Conservation (phyloP, 306 rosid species). For the Trifolium fragiferum region DNA sequence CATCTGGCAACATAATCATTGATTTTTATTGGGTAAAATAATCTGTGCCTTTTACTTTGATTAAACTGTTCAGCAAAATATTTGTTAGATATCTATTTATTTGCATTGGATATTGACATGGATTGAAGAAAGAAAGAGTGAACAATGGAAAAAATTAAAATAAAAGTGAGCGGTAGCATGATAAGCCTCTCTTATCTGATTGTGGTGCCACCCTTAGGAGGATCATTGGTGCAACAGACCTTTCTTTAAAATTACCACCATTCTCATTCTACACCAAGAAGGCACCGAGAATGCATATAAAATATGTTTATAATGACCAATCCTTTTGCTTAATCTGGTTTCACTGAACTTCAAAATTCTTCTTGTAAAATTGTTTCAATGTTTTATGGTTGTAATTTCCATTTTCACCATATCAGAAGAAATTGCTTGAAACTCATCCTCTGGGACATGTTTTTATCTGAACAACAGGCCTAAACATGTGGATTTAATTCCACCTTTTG, state of each 20-base stretch:
- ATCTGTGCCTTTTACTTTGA: slow-evolving; percentile 31
- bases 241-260: slow-evolving; percentile 11
- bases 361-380: slow-evolving; percentile 1
- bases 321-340: not conserved
- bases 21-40: slow-evolving; percentile 94
- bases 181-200: not conserved
- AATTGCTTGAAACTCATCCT: slow-evolving; percentile 3
- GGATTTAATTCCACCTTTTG: slow-evolving; percentile 23
- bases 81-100: slow-evolving; percentile 32
- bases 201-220: slow-evolving; percentile 14
- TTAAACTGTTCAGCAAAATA: not conserved
- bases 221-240: slow-evolving; percentile 22
- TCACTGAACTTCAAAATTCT: slow-evolving; percentile 30
- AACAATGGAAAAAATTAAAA: not conserved
- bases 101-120: slow-evolving; percentile 16
- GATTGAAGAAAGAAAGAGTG: slow-evolving; percentile 21
- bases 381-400: not conserved
- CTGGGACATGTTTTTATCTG: slow-evolving; percentile 36
- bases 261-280: slow-evolving; percentile 15
- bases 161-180: slow-evolving; percentile 15
- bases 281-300: slow-evolving; percentile 6
- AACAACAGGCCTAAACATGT: slow-evolving; percentile 8
- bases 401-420: not conserved
- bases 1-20: slow-evolving; percentile 80
- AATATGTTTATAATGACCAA: slow-evolving; percentile 4